Conservation (phyloP, 1,284 basidiomycete genomes). For the Pseudozyma pruni region DNA sequence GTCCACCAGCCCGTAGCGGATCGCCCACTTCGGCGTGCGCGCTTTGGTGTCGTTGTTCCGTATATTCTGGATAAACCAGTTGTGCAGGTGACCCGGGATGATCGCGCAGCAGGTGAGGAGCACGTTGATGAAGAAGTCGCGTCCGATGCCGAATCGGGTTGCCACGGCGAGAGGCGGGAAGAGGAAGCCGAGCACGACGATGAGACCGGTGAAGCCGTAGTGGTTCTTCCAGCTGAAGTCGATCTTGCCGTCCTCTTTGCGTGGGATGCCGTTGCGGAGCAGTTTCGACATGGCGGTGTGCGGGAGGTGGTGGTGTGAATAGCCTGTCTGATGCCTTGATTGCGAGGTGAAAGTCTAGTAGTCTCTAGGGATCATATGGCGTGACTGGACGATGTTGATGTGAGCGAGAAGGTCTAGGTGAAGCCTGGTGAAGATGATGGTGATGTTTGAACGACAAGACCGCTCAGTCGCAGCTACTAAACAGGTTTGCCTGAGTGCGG, state of each 20-base stretch:
- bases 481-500: no score
- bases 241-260: constrained; percentile 51
- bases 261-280: constrained; percentile 43
- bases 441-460: no score
- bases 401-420: no score
- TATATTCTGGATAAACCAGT: constrained; percentile 55
- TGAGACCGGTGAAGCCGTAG: constrained; percentile 56
- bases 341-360: no score
- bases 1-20: constrained; percentile 55
- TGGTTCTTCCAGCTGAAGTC: constrained; percentile 50
- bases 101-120: constrained; percentile 83
- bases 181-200: constrained; percentile 60
- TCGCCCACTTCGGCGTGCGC: constrained; percentile 58
- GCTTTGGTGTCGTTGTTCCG: constrained; percentile 56
- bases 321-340: no score
- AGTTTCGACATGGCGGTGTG: constrained; percentile 31
- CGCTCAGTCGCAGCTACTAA: no score
- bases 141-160: constrained; percentile 89
- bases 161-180: constrained; percentile 77
- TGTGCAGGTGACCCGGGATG: constrained; percentile 70
- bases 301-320: not conserved
- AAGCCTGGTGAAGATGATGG: no score
- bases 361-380: no score
- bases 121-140: constrained; percentile 91
- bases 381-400: no score